These are phyloP conservation scores for Setaria viridis DNA, from an alignment of 202 grass and related monocot genomes.

Conservation along the genomic window DNA sequence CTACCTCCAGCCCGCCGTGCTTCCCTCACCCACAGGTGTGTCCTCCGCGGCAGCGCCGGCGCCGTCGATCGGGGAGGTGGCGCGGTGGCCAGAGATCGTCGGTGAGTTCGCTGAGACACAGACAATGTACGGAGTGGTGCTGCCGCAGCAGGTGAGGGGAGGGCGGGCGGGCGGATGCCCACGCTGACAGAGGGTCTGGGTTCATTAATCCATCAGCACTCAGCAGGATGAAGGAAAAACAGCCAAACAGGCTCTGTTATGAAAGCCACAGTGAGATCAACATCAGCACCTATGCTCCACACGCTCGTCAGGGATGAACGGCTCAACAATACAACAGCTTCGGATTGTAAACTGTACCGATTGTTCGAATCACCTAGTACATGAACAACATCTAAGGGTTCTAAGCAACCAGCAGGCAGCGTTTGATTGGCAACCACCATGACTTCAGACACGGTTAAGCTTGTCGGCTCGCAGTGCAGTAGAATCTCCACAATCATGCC, in stretches of 20 bases:
- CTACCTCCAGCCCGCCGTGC: too few species aligned
- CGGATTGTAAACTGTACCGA: neutral
- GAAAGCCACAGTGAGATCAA: neutral
- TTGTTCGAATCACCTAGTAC: neutral
- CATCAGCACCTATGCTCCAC: neutral
- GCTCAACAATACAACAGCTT: neutral
- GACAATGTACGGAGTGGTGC: too few species aligned
- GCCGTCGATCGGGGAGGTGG: too few species aligned
- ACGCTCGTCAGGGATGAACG: neutral
- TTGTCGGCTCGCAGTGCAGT: neutral
- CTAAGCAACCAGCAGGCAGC: neutral
- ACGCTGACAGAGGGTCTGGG: neutral
- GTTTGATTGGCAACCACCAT: neutral
- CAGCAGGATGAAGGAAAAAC: neutral
- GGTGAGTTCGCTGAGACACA: too few species aligned
- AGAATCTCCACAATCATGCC: slow-evolving; percentile 18
- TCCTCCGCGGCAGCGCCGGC: too few species aligned
- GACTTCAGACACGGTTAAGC: neutral
- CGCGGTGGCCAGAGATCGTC: too few species aligned
- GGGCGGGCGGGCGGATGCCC: too few species aligned
- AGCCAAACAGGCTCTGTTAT: neutral
- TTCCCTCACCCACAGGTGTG: too few species aligned
- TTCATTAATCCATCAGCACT: neutral
- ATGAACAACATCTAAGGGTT: neutral
- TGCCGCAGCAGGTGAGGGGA: too few species aligned